phyloP scores from a whole-genome alignment of 1,284 basidiomycete species.

The Tilletia indica region DNA sequence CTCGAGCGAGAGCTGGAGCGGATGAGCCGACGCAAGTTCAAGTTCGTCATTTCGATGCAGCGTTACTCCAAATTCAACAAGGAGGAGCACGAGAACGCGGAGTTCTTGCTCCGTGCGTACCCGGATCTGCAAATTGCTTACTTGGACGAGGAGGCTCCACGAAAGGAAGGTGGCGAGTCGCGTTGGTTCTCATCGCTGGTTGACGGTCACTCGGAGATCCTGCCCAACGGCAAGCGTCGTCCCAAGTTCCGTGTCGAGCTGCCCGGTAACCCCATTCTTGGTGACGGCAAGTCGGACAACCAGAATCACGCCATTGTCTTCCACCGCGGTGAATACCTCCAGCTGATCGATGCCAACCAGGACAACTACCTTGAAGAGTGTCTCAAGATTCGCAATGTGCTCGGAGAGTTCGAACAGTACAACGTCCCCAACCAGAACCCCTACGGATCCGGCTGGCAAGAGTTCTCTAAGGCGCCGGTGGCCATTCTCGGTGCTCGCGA shows the following conservation, averaged over 20 bases:
- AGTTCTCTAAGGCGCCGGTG: constrained; percentile 79
- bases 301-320: constrained; percentile 99
- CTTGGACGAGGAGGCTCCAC: constrained; percentile 85
- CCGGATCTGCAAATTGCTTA: constrained; percentile 98
- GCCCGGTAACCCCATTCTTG: constrained; percentile 96
- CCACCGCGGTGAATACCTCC: constrained; percentile 97
- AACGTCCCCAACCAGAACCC: constrained; percentile 80
- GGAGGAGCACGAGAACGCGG: constrained; percentile 98
- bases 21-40: constrained; percentile 97
- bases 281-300: constrained; percentile 99
- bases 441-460: constrained; percentile 69
- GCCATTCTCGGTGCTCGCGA: constrained; percentile 98
- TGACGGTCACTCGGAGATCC: constrained; percentile 95
- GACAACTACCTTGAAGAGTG: constrained; percentile 99
- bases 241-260: constrained; percentile 99
- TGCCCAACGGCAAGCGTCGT: constrained; percentile 79
- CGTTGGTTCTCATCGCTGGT: constrained; percentile 93
- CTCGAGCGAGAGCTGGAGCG: constrained; percentile 94
- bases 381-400: constrained; percentile 97
- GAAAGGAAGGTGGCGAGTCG: constrained; percentile 92
- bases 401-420: constrained; percentile 96
- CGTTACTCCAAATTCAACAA: constrained; percentile 99
- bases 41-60: constrained; percentile 99
- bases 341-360: constrained; percentile 99
- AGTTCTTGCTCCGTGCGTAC: constrained; percentile 96